phyloP scores from a whole-genome alignment of 306 rosid genomes.

The Dalbergia oliveri region DNA sequence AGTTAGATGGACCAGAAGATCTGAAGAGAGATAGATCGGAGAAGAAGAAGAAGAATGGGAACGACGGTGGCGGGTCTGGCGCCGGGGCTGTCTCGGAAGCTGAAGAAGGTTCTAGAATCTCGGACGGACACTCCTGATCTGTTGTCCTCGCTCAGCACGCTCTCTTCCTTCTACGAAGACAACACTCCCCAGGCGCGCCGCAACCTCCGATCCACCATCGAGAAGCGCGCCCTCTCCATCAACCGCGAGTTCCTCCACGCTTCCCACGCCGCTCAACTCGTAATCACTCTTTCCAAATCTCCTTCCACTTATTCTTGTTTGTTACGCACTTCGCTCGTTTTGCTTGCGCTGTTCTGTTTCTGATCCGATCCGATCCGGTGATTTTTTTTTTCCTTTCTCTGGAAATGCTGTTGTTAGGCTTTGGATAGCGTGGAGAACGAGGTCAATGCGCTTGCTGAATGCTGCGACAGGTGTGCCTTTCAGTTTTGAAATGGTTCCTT shows the following conservation, averaged over 20 bases:
- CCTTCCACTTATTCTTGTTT: not conserved
- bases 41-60: constrained; percentile 58
- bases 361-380: not conserved
- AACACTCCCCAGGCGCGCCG: constrained; percentile 93
- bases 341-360: constrained; percentile 15
- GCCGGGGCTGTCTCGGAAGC: constrained; percentile 94
- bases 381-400: constrained; percentile 19
- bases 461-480: constrained; percentile 79
- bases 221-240: constrained; percentile 84
- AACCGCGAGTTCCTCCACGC: constrained; percentile 81
- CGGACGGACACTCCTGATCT: constrained; percentile 88
- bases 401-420: constrained; percentile 46
- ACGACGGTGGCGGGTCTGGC: constrained; percentile 76
- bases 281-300: constrained; percentile 13
- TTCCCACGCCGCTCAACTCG: constrained; percentile 72
- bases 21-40: constrained; percentile 37
- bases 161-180: constrained; percentile 84
- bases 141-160: constrained; percentile 79
- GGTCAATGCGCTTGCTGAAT: constrained; percentile 69
- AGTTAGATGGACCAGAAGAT: constrained; percentile 49
- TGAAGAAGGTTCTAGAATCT: constrained; percentile 93
- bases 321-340: constrained; percentile 15
- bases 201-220: constrained; percentile 89
- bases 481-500: not conserved
- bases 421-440: constrained; percentile 89